Conservation (phyloP, 352 stramenopile species). For the Pythium volutum region DNA sequence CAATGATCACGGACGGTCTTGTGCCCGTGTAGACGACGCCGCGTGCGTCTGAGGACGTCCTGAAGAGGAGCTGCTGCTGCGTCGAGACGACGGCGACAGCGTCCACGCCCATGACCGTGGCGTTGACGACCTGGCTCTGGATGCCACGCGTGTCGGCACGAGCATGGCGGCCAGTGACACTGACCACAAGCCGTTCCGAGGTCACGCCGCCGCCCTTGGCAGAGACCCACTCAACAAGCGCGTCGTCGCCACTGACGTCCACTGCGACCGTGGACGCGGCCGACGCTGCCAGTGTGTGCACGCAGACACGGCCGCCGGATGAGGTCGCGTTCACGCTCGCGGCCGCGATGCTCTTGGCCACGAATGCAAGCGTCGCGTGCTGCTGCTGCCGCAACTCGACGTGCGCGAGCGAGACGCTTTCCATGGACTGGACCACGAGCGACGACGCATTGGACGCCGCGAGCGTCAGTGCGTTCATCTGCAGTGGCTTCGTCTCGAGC, state of each 20-base stretch:
- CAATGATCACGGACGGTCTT: background rate
- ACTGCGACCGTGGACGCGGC: background rate
- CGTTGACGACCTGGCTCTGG: background rate
- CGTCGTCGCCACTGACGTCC: background rate
- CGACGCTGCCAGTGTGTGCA: conserved; percentile 1
- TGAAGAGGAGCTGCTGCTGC: background rate
- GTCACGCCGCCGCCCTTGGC: too few species aligned
- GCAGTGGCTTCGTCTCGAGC: background rate
- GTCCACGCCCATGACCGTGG: background rate
- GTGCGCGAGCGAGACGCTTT: background rate
- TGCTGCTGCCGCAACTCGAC: background rate
- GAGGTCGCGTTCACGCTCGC: background rate
- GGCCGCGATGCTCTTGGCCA: background rate
- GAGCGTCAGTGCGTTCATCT: background rate
- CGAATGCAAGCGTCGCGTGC: conserved; percentile 6
- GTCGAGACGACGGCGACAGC: conserved; percentile 1
- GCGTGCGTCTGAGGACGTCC: background rate
- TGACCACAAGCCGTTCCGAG: background rate
- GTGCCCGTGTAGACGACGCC: background rate
- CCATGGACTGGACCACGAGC: conserved; percentile 12
- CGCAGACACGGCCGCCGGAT: conserved; percentile 4
- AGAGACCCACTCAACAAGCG: conserved; percentile 8
- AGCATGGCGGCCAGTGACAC: background rate
- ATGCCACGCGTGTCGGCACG: background rate
- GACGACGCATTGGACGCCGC: background rate